Conservation (phyloP, 2,329 filamentous ascomycete genomes). For the Fusarium sarcochroum region DNA sequence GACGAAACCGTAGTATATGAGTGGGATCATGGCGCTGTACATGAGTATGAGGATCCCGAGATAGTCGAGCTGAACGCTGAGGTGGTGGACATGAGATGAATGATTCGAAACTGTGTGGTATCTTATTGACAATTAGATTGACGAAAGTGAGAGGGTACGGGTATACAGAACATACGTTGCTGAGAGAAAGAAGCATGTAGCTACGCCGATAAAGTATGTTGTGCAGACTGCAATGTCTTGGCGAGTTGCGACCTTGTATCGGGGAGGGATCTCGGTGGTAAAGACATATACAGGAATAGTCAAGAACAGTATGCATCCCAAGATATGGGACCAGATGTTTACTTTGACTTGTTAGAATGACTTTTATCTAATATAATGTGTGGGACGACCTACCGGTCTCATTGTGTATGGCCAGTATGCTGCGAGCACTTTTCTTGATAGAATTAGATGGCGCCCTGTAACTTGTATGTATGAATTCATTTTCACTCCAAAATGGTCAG, state of each 20-base stretch:
- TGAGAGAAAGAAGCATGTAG: not conserved
- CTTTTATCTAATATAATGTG: not conserved
- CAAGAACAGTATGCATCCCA: not conserved
- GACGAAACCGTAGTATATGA: not conserved
- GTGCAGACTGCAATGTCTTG: not conserved
- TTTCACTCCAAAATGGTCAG: not conserved
- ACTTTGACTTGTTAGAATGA: not conserved
- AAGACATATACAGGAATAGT: not conserved
- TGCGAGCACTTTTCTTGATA: not conserved
- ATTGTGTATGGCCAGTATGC: not conserved
- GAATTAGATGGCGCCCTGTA: not conserved
- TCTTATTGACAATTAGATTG: not conserved
- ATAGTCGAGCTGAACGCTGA: not conserved
- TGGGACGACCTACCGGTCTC: not conserved
- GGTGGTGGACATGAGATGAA: not conserved
- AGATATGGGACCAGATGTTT: not conserved
- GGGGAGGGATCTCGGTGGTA: not conserved
- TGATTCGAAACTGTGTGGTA: not conserved
- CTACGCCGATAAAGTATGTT: not conserved
- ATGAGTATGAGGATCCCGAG: not conserved
- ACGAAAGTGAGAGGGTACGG: too few species aligned
- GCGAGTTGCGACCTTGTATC: not conserved
- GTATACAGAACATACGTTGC: not conserved
- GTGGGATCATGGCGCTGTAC: not conserved
- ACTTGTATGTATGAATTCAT: not conserved